These are phyloP conservation scores for Phanerochaete sordida DNA, from an alignment of 768 basidiomycete genomes.

Conservation along the genomic window DNA sequence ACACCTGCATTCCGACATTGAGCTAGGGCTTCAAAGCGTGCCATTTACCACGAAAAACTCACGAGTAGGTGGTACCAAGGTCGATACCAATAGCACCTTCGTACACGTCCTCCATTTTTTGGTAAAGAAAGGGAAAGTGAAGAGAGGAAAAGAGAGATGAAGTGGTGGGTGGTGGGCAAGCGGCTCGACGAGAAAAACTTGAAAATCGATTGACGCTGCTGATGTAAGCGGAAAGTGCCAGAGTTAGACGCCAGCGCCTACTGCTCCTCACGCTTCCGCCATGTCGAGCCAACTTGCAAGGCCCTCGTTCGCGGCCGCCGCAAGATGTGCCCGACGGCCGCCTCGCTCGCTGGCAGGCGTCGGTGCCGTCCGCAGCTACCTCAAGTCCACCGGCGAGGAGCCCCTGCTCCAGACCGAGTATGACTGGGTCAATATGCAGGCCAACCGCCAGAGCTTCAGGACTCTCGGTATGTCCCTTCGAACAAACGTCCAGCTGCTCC, in stretches of 20 bases:
- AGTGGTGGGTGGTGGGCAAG: constrained; percentile 26
- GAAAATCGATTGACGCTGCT: constrained; percentile 41
- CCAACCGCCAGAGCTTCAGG: constrained; percentile 51
- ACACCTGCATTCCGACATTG: constrained; percentile 51
- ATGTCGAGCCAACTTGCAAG: constrained; percentile 23
- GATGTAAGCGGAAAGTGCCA: constrained; percentile 46
- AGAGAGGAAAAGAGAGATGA: constrained; percentile 22
- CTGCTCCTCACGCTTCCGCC: constrained; percentile 3
- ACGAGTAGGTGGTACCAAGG: constrained; percentile 98
- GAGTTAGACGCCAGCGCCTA: constrained; percentile 28
- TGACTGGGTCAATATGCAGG: constrained; percentile 66
- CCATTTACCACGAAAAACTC: constrained; percentile 25
- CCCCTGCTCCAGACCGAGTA: constrained; percentile 41
- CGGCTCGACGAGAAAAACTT: constrained; percentile 30
- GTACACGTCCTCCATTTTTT: constrained; percentile 88
- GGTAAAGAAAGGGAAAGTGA: constrained; percentile 30
- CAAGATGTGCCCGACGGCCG: constrained; percentile 14
- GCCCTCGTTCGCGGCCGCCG: constrained; percentile 14
- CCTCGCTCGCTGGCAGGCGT: not conserved
- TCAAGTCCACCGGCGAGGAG: constrained; percentile 12
- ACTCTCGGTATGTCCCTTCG: constrained; percentile 43
- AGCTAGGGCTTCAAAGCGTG: constrained; percentile 17
- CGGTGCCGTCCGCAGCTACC: constrained; percentile 2
- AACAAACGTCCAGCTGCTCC: constrained; percentile 7
- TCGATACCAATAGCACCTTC: constrained; percentile 98